Evolutionary conservation across 2,329 filamentous ascomycete species (phyloP), one percentile per base, ranked within the genome.

Genomic region (Diaporthe nobilis): DNA sequence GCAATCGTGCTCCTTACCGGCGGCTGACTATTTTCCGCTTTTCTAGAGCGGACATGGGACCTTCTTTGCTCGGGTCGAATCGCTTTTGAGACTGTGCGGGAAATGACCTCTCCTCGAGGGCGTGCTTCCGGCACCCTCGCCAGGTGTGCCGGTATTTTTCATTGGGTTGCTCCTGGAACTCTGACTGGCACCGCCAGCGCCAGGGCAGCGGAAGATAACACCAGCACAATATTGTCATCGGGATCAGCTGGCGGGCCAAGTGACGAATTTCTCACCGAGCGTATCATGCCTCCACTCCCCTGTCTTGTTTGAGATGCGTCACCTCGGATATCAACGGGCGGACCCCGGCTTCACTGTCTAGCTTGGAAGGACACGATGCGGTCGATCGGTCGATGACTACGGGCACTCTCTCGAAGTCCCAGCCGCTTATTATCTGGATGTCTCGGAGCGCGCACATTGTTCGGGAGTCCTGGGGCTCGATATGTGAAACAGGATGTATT

Each of bases 391-490:
- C 65, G 73, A 37, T 71, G 61, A 3, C 73, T 70, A 4, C 76
- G 73, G 17, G 47, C 25, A 39, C 51, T 68, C 2, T 65, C 63
- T 4, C 67, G 57, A 3, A 42, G 72, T 1, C 55, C 22, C 1
- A 22, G 71, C 1, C 49, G 74, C 28, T 28, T 28, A 28, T 28
- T 28, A 28, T 28, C 20, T 77, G 10, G 76, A 71, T 4, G 74
- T 37, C n/a, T 77, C 74, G 7, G 72, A 72, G 67, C 76, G 76
- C 1, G 72, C 28, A 4, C 39, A 76, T 61, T 5, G 74, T 77
- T 31, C 73, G 55, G 8, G 65, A 49, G 0, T 76, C 65, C 2
- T 73, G 58, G 0, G 76, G 73, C 63, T 77, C 76, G 39, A 75
- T 60, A 8, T 70, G 72, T 20, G 68, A 13, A 12, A 44, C n/a